A percentile compares a stretch with the other conserved stretches of the same genome.
phyloP scores from a whole-genome alignment of 345 rosid species.

The Lepidium aucheri region DNA sequence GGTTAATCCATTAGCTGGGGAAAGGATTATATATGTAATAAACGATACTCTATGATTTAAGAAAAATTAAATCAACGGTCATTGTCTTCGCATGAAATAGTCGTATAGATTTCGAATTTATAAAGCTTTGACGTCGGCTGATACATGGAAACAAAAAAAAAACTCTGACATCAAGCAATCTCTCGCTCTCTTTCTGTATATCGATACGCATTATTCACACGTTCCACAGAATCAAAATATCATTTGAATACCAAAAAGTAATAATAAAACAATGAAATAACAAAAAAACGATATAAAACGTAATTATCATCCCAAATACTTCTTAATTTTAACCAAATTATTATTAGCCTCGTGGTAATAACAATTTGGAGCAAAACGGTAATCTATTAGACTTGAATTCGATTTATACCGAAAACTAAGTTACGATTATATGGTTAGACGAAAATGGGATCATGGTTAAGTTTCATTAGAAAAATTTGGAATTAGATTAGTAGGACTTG shows the following conservation, averaged over 20 bases:
- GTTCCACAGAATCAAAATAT: slow-evolving; percentile 10
- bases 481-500: too few relatives aligned
- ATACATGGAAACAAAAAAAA: too few relatives aligned
- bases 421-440: too few relatives aligned
- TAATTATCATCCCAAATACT: background rate
- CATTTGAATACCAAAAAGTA: slow-evolving; percentile 1
- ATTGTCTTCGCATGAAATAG: slow-evolving; percentile 24
- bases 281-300: background rate
- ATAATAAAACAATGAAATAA: background rate
- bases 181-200: background rate
- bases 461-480: too few relatives aligned
- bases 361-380: too few relatives aligned
- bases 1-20: slow-evolving; percentile 17
- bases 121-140: background rate
- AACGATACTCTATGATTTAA: slow-evolving; percentile 8
- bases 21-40: slow-evolving; percentile 11
- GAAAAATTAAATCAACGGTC: slow-evolving; percentile 12
- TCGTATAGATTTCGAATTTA: slow-evolving; percentile 20
- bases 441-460: too few relatives aligned
- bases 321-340: background rate
- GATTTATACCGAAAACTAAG: too few relatives aligned
- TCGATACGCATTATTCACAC: slow-evolving; percentile 1
- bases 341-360: too few relatives aligned
- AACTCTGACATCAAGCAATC: too few relatives aligned
- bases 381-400: too few relatives aligned